Base-by-base conservation (phyloP, 306 rosid species). In the Fragaria nilgerrensis region DNA sequence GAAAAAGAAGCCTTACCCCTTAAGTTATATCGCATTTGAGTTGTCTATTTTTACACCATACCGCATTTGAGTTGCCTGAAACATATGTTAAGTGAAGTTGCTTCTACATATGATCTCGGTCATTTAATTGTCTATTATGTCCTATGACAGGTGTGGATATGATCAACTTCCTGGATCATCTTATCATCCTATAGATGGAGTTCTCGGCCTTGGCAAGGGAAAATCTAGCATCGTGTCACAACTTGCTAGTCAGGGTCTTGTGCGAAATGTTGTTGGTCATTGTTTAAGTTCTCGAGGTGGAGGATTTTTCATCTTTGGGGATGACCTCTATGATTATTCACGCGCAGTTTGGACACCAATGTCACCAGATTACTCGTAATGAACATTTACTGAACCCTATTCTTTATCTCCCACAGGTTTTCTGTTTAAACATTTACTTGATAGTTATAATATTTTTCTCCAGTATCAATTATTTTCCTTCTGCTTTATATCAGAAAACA, bases 201-300 rank as follows among this genome's bases (percentile, higher is more conserved):
- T 94, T 53, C 93, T 94, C 11, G 98, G 98, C 63, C 89, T 94
- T n/a, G 98, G 98, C 29, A 86, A 87, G 76, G 98, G 98, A 65
- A 86, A 91, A 47, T 62, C 96, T 69, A 92, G 96, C 84, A 81
- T 92, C 43, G 69, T 90, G 48, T 94, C 98, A 45, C 98, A 94
- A 79, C 88, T 94, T 75, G 75, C 82, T 47, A 82, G 80, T 76
- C 96, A 89, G 79, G 96, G 96, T 29, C 76, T 88, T 59, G 85
- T 87, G 23, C 67, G 84, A 75, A 90, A 94, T 69, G 89, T 92
- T n/a, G 50, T 94, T 39, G 97, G 98, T 27, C 97, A 94, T 76
- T 94, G 98, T 75, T 86, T 94, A 49, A 90, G 96, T 59, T 77
- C 87, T 45, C 81, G 79, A 66, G 98, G 98, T 56, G 98, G 98